Evolutionary conservation across 495 filamentous ascomycete genomes (phyloP), one percentile per base, ranked within the genome.

Genomic region (Penicillium bovifimosum): DNA sequence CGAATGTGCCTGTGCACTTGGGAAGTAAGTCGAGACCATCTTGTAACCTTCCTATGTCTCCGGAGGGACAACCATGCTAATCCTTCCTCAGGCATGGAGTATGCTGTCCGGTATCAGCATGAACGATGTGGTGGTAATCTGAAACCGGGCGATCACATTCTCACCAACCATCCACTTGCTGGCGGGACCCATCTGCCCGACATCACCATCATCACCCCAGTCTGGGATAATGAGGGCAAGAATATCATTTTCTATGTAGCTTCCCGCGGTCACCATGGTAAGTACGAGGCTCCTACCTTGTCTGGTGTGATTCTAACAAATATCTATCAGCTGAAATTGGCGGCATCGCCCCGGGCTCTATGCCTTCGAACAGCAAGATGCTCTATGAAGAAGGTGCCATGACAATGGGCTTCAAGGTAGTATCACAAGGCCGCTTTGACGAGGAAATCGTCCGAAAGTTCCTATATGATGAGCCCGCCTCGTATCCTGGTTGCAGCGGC

Each of bases 271-370:
- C 93, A 98, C 63, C 93, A 98, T 55, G 93, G n/a, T n/a, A n/a
- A n/a, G n/a, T n/a, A n/a, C n/a, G n/a, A n/a, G n/a, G n/a, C n/a
- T n/a, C n/a, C n/a, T n/a, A n/a, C n/a, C n/a, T n/a, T n/a, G n/a
- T n/a, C n/a, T n/a, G n/a, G n/a, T n/a, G n/a, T n/a, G n/a, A n/a
- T n/a, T n/a, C n/a, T n/a, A n/a, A n/a, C n/a, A n/a, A n/a, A n/a
- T n/a, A n/a, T n/a, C n/a, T n/a, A n/a, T n/a, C n/a, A n/a, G n/a
- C 93, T 2, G 93, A 98, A 66, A 97, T 98, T 58, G 93, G 93
- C 11, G 93, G 93, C 26, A 96, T 96, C 48, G 80, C 96, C 4
- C 92, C 93, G 0, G 93, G 93, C 8, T 95, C 88, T 31, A 98
- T 98, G 93, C 93, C 93, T 1, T 93, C 93, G 1, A 87, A 96